phyloP scores from a whole-genome alignment of 352 stramenopile species.

The Blastocystis sp. region DNA sequence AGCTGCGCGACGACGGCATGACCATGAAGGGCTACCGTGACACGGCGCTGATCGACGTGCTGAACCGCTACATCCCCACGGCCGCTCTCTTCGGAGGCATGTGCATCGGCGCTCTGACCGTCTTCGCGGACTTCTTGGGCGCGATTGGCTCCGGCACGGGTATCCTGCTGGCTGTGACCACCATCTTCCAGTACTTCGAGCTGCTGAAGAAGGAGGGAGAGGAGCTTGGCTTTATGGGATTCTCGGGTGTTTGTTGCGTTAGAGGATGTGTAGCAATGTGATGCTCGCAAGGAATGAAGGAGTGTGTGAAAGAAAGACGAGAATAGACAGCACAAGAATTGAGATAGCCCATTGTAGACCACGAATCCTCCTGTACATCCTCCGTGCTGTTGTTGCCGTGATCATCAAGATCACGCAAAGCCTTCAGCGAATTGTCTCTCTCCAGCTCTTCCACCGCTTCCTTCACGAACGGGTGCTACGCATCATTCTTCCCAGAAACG shows the following conservation, averaged over 20 bases:
- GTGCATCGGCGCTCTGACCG: slow-evolving; percentile 96
- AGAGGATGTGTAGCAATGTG: too few relatives aligned
- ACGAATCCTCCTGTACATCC: too few relatives aligned
- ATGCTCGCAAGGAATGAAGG: slow-evolving; percentile 7
- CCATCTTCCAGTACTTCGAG: slow-evolving; percentile 99
- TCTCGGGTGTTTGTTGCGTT: slow-evolving; percentile 39
- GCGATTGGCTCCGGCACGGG: slow-evolving; percentile 96
- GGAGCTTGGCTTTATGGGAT: slow-evolving; percentile 65
- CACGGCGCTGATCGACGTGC: slow-evolving; percentile 90
- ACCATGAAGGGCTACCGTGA: slow-evolving; percentile 98
- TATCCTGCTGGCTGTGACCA: slow-evolving; percentile 97
- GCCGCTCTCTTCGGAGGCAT: slow-evolving; percentile 97
- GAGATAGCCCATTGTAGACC: neutral
- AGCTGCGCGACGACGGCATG: slow-evolving; percentile 94
- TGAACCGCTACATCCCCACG: slow-evolving; percentile 98
- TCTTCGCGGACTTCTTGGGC: slow-evolving; percentile 95
- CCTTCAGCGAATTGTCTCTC: neutral
- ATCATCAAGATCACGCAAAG: neutral
- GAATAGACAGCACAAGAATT: neutral
- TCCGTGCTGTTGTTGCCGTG: too few relatives aligned
- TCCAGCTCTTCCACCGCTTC: slow-evolving; percentile 2
- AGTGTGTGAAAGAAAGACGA: neutral
- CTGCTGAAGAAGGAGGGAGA: slow-evolving; percentile 87
- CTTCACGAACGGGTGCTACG: too few relatives aligned
- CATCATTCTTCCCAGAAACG: neutral